A percentile compares a stretch with the other conserved stretches of the same genome.
phyloP scores from a whole-genome alignment of 371 early-diverging fungal genomes.

The Batkoa obscura region DNA sequence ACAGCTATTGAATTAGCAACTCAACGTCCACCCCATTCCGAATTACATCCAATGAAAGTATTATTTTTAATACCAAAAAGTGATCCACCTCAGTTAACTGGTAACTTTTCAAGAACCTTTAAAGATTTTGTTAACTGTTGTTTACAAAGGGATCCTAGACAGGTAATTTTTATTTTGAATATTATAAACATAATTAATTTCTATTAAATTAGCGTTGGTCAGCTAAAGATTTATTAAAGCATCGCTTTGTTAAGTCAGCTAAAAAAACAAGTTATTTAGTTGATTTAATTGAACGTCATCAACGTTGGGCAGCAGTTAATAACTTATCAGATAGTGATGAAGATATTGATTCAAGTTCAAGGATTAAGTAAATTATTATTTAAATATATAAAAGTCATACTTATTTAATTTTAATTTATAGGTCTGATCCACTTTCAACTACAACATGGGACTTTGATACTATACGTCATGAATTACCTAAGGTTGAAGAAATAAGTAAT shows the following conservation, averaged over 20 bases:
- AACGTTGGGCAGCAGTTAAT: background rate
- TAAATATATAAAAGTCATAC: too few species aligned
- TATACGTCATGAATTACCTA: background rate
- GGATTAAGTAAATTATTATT: too few species aligned
- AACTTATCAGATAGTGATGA: too few species aligned
- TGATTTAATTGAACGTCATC: constrained; percentile 65
- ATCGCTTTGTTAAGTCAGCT: constrained; percentile 65
- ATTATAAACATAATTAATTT: too few species aligned
- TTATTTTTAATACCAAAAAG: constrained; percentile 84
- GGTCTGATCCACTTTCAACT: too few species aligned
- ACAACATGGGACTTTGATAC: background rate
- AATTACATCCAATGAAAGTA: constrained; percentile 82
- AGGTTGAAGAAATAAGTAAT: too few species aligned
- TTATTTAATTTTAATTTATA: too few species aligned
- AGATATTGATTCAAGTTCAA: too few species aligned
- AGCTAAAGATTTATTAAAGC: constrained; percentile 80
- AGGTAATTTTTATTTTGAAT: constrained; percentile 17
- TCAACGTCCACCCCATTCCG: constrained; percentile 81
- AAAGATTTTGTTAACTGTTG: constrained; percentile 79
- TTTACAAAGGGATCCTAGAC: constrained; percentile 62
- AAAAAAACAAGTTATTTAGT: constrained; percentile 63
- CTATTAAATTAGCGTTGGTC: constrained; percentile 41
- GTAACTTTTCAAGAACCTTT: constrained; percentile 63
- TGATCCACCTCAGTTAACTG: constrained; percentile 54
- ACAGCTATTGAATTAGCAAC: constrained; percentile 93